Percentiles rank a stretch among this genome's conserved stretches.
Evolutionary conservation across 2,329 filamentous ascomycete species (phyloP).

Genomic region (Fragosphaeria purpurea): DNA sequence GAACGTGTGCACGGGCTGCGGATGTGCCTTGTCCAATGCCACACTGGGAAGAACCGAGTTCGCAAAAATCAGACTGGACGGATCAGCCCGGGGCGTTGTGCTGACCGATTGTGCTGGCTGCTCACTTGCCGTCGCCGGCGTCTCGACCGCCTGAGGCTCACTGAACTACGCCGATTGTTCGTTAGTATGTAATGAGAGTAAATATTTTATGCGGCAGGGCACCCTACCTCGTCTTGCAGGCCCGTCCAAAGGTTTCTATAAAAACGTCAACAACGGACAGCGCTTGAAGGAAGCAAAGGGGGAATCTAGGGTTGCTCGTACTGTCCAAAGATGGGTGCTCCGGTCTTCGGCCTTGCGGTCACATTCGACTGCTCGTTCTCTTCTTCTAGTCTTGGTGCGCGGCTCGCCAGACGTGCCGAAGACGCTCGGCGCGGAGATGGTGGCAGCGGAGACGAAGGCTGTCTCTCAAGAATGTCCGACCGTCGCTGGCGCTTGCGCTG

Average conservation of each 20-base stretch:
- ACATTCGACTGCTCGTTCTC: not conserved
- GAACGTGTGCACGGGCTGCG: constrained; percentile 22
- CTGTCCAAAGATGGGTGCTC: constrained; percentile 5
- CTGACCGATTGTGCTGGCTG: constrained; percentile 26
- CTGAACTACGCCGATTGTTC: constrained; percentile 8
- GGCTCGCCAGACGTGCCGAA: no score
- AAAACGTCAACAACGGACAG: not conserved
- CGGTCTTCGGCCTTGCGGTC: not conserved
- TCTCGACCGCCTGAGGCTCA: constrained; percentile 11
- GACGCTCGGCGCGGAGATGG: not conserved
- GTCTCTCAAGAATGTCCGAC: not conserved
- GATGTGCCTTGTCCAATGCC: constrained; percentile 19
- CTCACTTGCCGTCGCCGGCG: constrained; percentile 8
- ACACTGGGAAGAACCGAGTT: not conserved
- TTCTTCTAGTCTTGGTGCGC: not conserved
- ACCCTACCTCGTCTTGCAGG: constrained; percentile 13
- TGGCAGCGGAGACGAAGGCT: not conserved
- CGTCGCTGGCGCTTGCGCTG: constrained; percentile 34
- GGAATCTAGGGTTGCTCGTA: not conserved
- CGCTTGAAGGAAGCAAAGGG: constrained; percentile 12
- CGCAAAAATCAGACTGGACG: constrained; percentile 21
- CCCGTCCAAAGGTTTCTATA: constrained; percentile 15
- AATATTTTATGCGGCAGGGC: no score
- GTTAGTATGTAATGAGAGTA: not conserved
- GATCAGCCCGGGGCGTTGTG: constrained; percentile 34